Percentiles rank a stretch among this genome's conserved stretches.
Conservation (phyloP, 345 rosid genomes). For the Hibiscus trionum region DNA sequence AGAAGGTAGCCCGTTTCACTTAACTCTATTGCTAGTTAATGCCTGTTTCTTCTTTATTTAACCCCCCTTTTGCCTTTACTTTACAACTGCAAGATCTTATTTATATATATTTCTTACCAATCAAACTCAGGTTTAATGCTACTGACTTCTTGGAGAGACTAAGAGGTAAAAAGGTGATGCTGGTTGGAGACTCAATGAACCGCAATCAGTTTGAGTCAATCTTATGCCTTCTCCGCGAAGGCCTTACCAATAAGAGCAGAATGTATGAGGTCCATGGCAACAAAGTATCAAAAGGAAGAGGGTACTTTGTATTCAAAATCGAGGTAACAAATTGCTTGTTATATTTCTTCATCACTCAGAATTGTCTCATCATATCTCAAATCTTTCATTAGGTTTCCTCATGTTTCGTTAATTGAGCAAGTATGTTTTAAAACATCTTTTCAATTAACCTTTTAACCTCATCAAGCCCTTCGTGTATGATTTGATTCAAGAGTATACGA, state of each 20-base stretch:
- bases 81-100: constrained; percentile 14
- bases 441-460: background rate
- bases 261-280: constrained; percentile 77
- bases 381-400: background rate
- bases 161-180: constrained; percentile 70
- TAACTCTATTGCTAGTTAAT: background rate
- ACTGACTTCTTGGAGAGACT: constrained; percentile 83
- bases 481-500: background rate
- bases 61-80: constrained; percentile 19
- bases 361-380: background rate
- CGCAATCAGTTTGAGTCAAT: constrained; percentile 89
- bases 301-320: constrained; percentile 67
- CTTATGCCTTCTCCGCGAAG: constrained; percentile 75
- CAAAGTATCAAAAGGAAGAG: constrained; percentile 82
- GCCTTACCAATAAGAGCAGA: constrained; percentile 52
- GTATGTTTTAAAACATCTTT: background rate
- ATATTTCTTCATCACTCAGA: background rate
- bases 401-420: background rate
- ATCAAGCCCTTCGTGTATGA: background rate
- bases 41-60: background rate
- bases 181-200: constrained; percentile 95
- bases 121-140: constrained; percentile 66
- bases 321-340: constrained; percentile 36
- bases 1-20: background rate
- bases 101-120: background rate